These are phyloP conservation scores for Ustilago bromivora DNA, from an alignment of 1,284 basidiomycete genomes.

Conservation along the genomic window DNA sequence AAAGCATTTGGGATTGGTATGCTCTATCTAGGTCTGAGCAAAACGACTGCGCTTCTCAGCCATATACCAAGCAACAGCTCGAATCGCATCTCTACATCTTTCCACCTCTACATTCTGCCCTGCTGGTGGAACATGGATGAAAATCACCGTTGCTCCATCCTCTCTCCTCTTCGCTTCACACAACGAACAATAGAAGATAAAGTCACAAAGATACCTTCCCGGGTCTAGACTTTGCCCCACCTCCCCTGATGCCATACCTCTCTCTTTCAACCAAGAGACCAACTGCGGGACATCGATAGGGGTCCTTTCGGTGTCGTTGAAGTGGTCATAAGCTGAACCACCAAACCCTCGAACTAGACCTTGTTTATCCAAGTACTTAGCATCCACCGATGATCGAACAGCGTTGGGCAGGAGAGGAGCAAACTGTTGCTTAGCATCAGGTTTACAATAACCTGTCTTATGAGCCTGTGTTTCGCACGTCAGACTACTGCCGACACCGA, in stretches of 20 bases:
- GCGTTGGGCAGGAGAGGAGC: constrained; percentile 16
- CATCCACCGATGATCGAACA: not conserved
- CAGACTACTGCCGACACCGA: constrained; percentile 36
- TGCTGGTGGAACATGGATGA: constrained; percentile 43
- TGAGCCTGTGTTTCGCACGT: constrained; percentile 49
- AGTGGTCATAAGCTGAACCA: constrained; percentile 24
- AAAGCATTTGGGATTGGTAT: too few species aligned
- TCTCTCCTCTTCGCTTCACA: constrained; percentile 23
- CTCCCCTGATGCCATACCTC: constrained; percentile 11
- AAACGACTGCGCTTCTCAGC: constrained; percentile 12
- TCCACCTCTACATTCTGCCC: constrained; percentile 18
- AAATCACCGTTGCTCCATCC: constrained; percentile 22
- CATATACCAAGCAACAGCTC: constrained; percentile 38
- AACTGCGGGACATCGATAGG: constrained; percentile 23
- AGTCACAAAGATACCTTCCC: constrained; percentile 54
- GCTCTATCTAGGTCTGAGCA: not conserved
- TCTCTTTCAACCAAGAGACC: constrained; percentile 17
- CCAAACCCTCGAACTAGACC: constrained; percentile 32
- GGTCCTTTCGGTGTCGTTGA: constrained; percentile 17
- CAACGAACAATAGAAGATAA: constrained; percentile 46
- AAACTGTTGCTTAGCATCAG: constrained; percentile 15
- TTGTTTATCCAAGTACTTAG: constrained; percentile 16
- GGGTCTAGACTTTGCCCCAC: constrained; percentile 35
- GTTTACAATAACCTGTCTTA: constrained; percentile 38
- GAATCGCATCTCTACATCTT: constrained; percentile 24